A percentile compares a stretch with the other conserved stretches of the same genome.
Conservation (phyloP, 371 early-diverging fungal species). For the Parasitella parasitica region DNA sequence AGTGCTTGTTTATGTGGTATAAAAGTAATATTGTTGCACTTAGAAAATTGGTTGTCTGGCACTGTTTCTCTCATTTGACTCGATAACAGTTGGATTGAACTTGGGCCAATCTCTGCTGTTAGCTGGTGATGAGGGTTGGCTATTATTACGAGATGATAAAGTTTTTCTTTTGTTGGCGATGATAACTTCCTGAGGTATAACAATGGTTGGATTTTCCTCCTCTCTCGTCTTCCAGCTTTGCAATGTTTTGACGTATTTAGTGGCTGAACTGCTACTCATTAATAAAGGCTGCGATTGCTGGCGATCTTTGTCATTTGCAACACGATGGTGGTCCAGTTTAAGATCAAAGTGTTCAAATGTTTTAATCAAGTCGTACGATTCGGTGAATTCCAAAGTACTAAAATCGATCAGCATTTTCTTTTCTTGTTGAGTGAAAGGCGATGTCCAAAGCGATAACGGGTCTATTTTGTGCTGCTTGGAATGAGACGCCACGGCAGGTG, state of each 20-base stretch:
- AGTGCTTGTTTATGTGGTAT: too few species aligned
- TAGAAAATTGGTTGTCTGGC: neutral
- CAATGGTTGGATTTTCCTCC: constrained; percentile 8
- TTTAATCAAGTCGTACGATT: constrained; percentile 2
- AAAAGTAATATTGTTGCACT: neutral
- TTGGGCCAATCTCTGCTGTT: neutral
- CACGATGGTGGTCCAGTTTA: neutral
- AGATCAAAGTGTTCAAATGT: constrained; percentile 11
- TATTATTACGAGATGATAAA: neutral
- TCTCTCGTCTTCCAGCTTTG: constrained; percentile 12
- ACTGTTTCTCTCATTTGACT: neutral
- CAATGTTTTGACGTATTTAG: constrained; percentile 9
- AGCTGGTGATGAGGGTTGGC: neutral
- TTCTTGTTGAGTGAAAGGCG: constrained; percentile 1
- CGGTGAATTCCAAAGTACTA: constrained; percentile 5
- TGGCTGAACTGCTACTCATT: neutral
- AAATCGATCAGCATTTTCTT: constrained; percentile 9
- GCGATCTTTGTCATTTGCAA: neutral
- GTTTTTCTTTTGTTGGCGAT: neutral
- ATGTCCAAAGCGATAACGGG: neutral
- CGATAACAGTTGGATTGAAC: neutral
- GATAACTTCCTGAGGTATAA: constrained; percentile 5
- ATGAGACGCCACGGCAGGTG: neutral
- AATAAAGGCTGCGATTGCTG: neutral
- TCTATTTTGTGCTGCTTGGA: neutral